Evolutionary conservation across 352 stramenopile species (phyloP), one percentile per base, ranked within the genome.

Genomic region (Phytophthora idaei): DNA sequence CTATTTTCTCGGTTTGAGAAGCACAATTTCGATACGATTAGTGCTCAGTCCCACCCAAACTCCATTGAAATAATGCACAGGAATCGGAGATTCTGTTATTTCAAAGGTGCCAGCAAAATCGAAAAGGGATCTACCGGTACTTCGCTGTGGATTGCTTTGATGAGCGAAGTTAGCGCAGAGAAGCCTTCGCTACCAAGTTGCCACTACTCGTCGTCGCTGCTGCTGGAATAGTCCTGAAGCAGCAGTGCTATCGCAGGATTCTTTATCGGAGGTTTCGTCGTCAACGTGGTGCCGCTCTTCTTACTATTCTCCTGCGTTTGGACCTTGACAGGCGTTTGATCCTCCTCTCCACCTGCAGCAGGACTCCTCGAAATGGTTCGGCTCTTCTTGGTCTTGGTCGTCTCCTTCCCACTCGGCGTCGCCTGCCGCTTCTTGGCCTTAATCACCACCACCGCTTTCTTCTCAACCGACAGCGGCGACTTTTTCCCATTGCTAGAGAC

Each of bases 171-270:
- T 72, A 37, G 47, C 60, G n/a, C 6, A n/a, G 4, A 25, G 4
- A 45, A 45, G 8, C 39, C 15, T 8, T 25, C 39, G 4, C 12
- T 21, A 36, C 3, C 45, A 36, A 51, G 21, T 51, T 36, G 8
- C 32, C 49, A 25, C 34, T 61, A 53, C 31, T 61, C 59, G 6
- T 77, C 70, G 6, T 77, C 70, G 68, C 75, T 86, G 63, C 75
- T 87, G 56, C 78, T 89, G 3, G 83, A 89, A 60, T 91, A 91
- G 28, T 76, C 80, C 15, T 81, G 45, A 0, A 89, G 57, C 41
- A 91, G 60, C 6, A 73, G 44, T 27, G 59, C 17, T 14, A 52
- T 50, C 3, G 57, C 25, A 32, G 54, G 2, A 5, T 59, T n/a
- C 5, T 25, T 36, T 10, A 10, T 36, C 21, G 21, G 36, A 34